Base-by-base conservation (phyloP, 2,329 filamentous ascomycete genomes). In the Claviceps pazoutovae region DNA sequence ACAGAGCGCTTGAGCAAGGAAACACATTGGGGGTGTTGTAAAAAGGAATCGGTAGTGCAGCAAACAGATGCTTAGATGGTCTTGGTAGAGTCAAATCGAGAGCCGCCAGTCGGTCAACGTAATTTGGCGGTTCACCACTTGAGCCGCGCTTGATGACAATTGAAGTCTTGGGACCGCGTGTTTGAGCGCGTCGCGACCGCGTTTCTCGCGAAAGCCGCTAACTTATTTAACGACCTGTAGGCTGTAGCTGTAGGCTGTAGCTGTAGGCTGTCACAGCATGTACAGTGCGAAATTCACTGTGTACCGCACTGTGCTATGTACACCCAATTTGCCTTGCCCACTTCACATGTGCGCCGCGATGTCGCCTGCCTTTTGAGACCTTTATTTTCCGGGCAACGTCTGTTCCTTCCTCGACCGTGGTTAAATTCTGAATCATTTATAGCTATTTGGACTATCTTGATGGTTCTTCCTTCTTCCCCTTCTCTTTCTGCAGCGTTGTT, bases 381-480 rank as follows among this genome's bases (percentile, higher is more conserved):
- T 34, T 19, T 17, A 23, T 13, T 19, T 13, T 30, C 38, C 14
- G 13, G 26, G 13, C 43, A 30, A 30, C 21, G 34, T 50, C 21
- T 47, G 49, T 45, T 51, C 48, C 48, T 51, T 53, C 51, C 51
- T 44, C 23, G 38, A 30, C 26, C n/a, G 37, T 16, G n/a, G 44
- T 14, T 42, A 19, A 17, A n/a, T n/a, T 39, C 21, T 17, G 16
- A 8, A 14, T n/a, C 46, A 17, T 17, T 30, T 37, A 42, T 46
- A 37, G 50, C 37, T 38, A 34, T 41, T 48, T 23, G 42, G 7
- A 23, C 3, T 34, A 4, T 34, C 30, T 34, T 34, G 30, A 34
- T 11, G 30, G 30, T 39, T 43, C 16, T 6, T 2, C 13, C 9
- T 46, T 47, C 5, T 30, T 17, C n/a, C 6, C 21, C 36, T 23